Conservation (phyloP, 1,284 basidiomycete species). For the Apiotrichum montevideense region DNA sequence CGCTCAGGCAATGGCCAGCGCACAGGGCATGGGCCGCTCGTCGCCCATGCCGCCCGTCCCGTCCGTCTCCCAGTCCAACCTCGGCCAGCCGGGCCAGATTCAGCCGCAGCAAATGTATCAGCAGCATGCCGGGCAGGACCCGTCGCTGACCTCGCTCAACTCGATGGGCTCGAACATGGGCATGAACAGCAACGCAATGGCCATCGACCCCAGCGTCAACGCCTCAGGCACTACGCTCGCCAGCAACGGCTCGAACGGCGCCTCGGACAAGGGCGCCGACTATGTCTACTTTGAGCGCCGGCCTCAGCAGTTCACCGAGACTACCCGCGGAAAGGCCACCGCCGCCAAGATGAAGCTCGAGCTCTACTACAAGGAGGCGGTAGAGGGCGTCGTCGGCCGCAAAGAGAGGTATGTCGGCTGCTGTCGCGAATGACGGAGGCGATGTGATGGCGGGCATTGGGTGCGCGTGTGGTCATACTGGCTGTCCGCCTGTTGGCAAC, state of each 20-base stretch:
- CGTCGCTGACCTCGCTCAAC: too few species aligned
- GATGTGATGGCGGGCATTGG: too few species aligned
- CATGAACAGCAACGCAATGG: too few species aligned
- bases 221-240: not conserved
- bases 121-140: not conserved
- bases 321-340: slow-evolving; percentile 84
- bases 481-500: too few species aligned
- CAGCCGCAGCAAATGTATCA: slow-evolving; percentile 11
- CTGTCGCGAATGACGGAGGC: too few species aligned
- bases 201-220: not conserved
- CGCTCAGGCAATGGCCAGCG: slow-evolving; percentile 13
- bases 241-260: not conserved
- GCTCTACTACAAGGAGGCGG: slow-evolving; percentile 93
- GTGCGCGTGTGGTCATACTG: too few species aligned
- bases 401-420: slow-evolving; percentile 61
- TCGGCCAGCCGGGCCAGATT: slow-evolving; percentile 34
- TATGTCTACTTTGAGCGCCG: slow-evolving; percentile 96
- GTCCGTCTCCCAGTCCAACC: slow-evolving; percentile 24
- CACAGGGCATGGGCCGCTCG: slow-evolving; percentile 18
- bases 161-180: not conserved
- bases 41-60: slow-evolving; percentile 39
- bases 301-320: slow-evolving; percentile 74
- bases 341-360: slow-evolving; percentile 96
- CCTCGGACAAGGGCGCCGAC: slow-evolving; percentile 52
- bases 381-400: slow-evolving; percentile 82